Evolutionary conservation across 129 eudicot genomes (phyloP).

Genomic region (Mikania micrantha): DNA sequence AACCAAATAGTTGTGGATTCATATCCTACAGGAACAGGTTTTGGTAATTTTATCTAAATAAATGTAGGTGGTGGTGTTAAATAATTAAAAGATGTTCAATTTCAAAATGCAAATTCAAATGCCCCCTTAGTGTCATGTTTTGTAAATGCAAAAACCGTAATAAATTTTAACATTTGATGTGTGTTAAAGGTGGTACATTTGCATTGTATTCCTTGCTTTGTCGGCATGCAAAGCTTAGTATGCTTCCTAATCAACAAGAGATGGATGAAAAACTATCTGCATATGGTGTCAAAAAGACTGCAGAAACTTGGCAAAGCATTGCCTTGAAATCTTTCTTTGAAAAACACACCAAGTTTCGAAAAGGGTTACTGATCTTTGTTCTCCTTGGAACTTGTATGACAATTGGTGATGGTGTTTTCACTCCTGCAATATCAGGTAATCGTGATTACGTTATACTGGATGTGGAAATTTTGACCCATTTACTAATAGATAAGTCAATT

Average conservation of each 20-base stretch:
- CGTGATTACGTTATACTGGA: not conserved
- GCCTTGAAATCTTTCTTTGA: slow-evolving; percentile 49
- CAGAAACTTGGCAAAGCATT: slow-evolving; percentile 41
- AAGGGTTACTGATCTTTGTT: slow-evolving; percentile 38
- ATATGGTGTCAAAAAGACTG: slow-evolving; percentile 42
- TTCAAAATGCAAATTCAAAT: not conserved
- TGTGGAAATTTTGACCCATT: not conserved
- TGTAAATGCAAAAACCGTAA: not conserved
- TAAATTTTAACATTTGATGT: not conserved
- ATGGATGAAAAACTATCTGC: slow-evolving; percentile 59
- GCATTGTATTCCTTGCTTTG: slow-evolving; percentile 76
- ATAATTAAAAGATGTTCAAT: too few relatives aligned
- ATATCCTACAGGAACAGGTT: too few relatives aligned
- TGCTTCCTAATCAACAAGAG: slow-evolving; percentile 68
- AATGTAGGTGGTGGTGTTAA: too few relatives aligned
- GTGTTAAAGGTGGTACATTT: slow-evolving; percentile 69
- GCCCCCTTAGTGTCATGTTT: not conserved
- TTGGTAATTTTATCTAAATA: too few relatives aligned
- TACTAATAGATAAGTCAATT: not conserved
- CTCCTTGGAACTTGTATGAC: slow-evolving; percentile 61
- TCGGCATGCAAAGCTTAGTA: slow-evolving; percentile 63
- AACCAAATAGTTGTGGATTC: too few relatives aligned
- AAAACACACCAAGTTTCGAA: slow-evolving; percentile 39
- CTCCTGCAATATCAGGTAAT: slow-evolving; percentile 71
- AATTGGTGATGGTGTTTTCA: slow-evolving; percentile 52